Evolutionary conservation across 148 eudicot species (phyloP), one percentile per base, ranked within the genome.

Genomic region (Spergularia bocconei): DNA sequence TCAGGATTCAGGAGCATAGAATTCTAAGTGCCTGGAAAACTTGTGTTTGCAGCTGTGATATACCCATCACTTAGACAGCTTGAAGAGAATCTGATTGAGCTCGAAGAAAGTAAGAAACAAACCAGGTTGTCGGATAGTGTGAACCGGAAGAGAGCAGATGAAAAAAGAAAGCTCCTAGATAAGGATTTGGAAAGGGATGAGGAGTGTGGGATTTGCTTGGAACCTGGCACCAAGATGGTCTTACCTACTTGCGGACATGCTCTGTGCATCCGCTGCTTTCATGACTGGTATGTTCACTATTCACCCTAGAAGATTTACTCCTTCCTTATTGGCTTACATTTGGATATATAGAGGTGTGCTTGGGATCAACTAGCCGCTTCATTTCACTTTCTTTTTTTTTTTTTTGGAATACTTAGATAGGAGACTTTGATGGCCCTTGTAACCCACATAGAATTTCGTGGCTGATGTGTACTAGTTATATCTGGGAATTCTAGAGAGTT

Each of bases 191-290:
- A 86, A 23, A 74, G 82, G 75, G 98, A 93, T 36, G 91, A 90
- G 23, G 98, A 93, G 71, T 93, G 98, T 67, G 91, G 91, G 13
- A 93, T 93, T 78, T 93, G 98, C 70, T 81, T 91, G 95, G 98
- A 93, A 79, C 74, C 76, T 70, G 81, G 85, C 78, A 78, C 87
- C 66, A 88, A 88, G 69, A 85, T 90, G 80, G 97, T 84, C 16
- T 71, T 93, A 63, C 98, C 98, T 5, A 72, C 85, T 73, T 93
- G 98, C 63, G 91, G 91, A 58, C 98, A 93, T 81, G 87, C 90
- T 16, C 79, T 93, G 91, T 93, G 98, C 87, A 82, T 82, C 63
- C 74, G 72, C 20, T 93, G 98, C 79, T 93, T 88, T 83, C 81
- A 82, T 58, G 90, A 93, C 71, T 93, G 98, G 98, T 93, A 89